Conservation (phyloP, 257 asterid species). For the Anisodus tanguticus region DNA sequence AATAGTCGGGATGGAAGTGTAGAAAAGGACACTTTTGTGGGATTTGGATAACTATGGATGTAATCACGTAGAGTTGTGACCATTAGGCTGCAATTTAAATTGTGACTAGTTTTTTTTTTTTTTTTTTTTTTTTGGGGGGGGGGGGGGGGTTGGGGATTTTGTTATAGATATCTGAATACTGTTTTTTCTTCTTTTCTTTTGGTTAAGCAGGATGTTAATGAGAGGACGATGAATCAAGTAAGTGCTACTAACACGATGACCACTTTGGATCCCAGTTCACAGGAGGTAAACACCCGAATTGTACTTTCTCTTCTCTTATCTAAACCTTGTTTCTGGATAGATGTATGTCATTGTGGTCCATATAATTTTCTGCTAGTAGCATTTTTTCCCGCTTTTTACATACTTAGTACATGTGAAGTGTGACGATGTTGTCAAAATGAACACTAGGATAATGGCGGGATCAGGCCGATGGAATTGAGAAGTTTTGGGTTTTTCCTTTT, state of each 20-base stretch:
- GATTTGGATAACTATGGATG: neutral
- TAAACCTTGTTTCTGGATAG: neutral
- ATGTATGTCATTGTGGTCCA: constrained; percentile 22
- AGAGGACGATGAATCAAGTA: constrained; percentile 78
- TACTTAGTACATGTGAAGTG: neutral
- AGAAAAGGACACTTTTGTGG: neutral
- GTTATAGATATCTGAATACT: neutral
- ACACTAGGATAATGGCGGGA: neutral
- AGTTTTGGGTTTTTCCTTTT: neutral
- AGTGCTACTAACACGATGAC: constrained; percentile 55
- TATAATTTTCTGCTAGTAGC: neutral
- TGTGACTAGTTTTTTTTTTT: neutral
- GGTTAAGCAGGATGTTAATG: constrained; percentile 44
- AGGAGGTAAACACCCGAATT: constrained; percentile 57
- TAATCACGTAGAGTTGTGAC: constrained; percentile 21
- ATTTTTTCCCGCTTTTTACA: neutral
- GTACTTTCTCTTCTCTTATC: neutral
- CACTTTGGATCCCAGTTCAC: constrained; percentile 46
- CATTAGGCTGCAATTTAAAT: neutral
- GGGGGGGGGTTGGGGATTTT: neutral
- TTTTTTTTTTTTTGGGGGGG: neutral
- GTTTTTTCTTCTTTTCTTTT: too few relatives aligned
- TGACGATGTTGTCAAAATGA: constrained; percentile 25
- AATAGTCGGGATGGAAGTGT: neutral
- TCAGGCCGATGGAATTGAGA: neutral